Conservation (phyloP, 1,284 basidiomycete genomes). For the Meira miltonrushii region DNA sequence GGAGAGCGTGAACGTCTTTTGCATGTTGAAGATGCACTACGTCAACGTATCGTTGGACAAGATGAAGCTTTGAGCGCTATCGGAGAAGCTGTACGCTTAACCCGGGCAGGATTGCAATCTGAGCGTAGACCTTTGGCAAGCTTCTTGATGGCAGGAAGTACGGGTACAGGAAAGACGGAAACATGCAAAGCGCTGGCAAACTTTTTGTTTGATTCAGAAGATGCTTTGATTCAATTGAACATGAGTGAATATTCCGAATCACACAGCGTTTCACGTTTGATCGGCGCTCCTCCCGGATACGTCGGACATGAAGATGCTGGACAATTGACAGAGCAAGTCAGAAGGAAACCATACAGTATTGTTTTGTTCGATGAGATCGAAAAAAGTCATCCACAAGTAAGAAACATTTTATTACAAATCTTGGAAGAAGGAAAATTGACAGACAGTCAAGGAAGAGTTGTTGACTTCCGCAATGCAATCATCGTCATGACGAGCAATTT, state of each 20-base stretch:
- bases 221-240: constrained; percentile 61
- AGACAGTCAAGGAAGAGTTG: constrained; percentile 47
- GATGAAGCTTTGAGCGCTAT: constrained; percentile 74
- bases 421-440: constrained; percentile 84
- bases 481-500: constrained; percentile 58
- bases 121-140: constrained; percentile 82
- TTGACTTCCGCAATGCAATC: constrained; percentile 52
- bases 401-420: constrained; percentile 81
- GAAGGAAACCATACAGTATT: constrained; percentile 50
- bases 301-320: constrained; percentile 86
- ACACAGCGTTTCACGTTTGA: constrained; percentile 58
- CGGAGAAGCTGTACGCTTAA: constrained; percentile 81
- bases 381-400: constrained; percentile 85
- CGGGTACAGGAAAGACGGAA: constrained; percentile 67
- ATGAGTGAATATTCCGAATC: constrained; percentile 57
- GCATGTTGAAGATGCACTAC: constrained; percentile 76
- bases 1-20: constrained; percentile 84
- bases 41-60: constrained; percentile 76
- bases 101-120: constrained; percentile 79
- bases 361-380: constrained; percentile 53
- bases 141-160: constrained; percentile 82
- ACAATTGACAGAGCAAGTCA: constrained; percentile 56
- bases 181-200: constrained; percentile 52
- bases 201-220: constrained; percentile 58
- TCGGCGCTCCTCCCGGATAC: constrained; percentile 63